phyloP scores from a whole-genome alignment of 345 rosid species.

The Citrus australasica region DNA sequence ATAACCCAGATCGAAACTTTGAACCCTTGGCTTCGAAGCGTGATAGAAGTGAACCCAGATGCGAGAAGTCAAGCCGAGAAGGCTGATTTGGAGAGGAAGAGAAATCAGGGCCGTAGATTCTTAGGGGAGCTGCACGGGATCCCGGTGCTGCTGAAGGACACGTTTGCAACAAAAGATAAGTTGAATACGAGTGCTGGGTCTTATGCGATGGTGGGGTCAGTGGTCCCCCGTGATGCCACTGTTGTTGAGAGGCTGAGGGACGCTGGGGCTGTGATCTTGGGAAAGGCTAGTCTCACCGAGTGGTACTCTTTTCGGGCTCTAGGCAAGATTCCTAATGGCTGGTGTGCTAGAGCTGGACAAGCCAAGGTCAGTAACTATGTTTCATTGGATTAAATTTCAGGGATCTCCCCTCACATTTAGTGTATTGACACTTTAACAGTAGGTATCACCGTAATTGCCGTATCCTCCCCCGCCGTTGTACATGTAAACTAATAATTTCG shows the following conservation, averaged over 20 bases:
- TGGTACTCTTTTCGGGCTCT: slow-evolving; percentile 23
- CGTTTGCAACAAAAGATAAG: slow-evolving; percentile 24
- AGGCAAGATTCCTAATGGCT: slow-evolving; percentile 24
- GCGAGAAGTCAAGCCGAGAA: slow-evolving; percentile 4
- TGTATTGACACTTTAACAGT: no score
- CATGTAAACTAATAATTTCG: no score
- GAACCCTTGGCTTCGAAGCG: slow-evolving; percentile 4
- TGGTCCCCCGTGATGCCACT: slow-evolving; percentile 29
- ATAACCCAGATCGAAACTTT: not conserved
- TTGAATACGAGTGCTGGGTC: slow-evolving; percentile 35
- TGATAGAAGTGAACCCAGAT: slow-evolving; percentile 15
- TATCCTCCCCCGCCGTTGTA: no score
- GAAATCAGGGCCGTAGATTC: not conserved
- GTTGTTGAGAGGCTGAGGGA: slow-evolving; percentile 35
- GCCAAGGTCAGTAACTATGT: slow-evolving; percentile 1
- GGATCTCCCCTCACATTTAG: no score
- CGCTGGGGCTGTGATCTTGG: slow-evolving; percentile 39
- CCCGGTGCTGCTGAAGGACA: slow-evolving; percentile 44
- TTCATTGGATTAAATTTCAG: no score
- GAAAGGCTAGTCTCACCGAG: slow-evolving; percentile 35
- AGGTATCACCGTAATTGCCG: no score
- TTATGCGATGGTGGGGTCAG: slow-evolving; percentile 34
- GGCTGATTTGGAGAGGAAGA: slow-evolving; percentile 16
- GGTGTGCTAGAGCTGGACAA: slow-evolving; percentile 39
- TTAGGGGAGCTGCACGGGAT: slow-evolving; percentile 36